Conservation (phyloP, 2,329 filamentous ascomycete genomes). For the Fusarium abutilonis region DNA sequence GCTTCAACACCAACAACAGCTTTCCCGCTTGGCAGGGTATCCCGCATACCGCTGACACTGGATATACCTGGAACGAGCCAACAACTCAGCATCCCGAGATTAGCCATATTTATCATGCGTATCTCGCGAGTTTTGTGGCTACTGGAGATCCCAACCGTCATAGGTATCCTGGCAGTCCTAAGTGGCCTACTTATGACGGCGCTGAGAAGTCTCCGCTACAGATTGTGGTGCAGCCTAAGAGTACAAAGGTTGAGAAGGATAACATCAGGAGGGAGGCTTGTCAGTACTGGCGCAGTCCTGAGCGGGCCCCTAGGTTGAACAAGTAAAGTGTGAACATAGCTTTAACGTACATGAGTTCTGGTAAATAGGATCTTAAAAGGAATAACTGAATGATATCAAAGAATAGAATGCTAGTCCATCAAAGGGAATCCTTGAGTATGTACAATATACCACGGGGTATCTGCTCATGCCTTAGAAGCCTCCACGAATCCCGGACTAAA, state of each 20-base stretch:
- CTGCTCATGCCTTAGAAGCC: background rate
- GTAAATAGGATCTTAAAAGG: too few relatives aligned
- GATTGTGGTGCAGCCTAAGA: conserved; percentile 47
- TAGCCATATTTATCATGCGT: conserved; percentile 51
- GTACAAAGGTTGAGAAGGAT: conserved; percentile 49
- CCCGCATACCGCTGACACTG: conserved; percentile 51
- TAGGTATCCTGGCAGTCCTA: conserved; percentile 31
- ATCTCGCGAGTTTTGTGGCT: conserved; percentile 52
- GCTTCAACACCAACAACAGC: conserved; percentile 52
- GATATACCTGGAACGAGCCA: conserved; percentile 52
- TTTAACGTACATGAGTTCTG: too few relatives aligned
- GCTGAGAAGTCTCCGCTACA: conserved; percentile 32
- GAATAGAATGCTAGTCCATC: too few relatives aligned
- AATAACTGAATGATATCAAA: too few relatives aligned
- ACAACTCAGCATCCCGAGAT: conserved; percentile 50
- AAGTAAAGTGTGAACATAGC: conserved; percentile 38
- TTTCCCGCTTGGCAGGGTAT: conserved; percentile 51
- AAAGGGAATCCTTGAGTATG: too few relatives aligned
- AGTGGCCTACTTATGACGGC: conserved; percentile 34
- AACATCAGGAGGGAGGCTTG: conserved; percentile 48
- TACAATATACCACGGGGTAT: too few relatives aligned
- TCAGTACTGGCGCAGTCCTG: conserved; percentile 50
- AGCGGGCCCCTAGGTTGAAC: conserved; percentile 49
- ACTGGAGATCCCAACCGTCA: conserved; percentile 50
- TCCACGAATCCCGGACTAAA: conserved; percentile 41